Evolutionary conservation across 208 protist genomes (phyloP).

Genomic region (Leishmania lainsoni): DNA sequence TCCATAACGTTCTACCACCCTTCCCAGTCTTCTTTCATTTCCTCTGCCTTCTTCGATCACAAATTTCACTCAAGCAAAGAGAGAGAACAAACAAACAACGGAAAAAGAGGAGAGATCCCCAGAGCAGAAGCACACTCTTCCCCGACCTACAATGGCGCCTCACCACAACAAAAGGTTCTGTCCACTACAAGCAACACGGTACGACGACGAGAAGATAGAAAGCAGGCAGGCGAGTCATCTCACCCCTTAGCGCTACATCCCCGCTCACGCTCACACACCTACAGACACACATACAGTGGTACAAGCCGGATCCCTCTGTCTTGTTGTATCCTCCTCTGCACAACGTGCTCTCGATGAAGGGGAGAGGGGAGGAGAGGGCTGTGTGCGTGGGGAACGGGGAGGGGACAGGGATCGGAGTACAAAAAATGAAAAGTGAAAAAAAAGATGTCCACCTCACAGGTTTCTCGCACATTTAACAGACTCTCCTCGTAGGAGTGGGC

Average conservation of each 20-base stretch:
- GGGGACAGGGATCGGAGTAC: background rate
- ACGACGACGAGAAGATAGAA: background rate
- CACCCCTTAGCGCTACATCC: background rate
- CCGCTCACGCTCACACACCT: background rate
- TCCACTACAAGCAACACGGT: background rate
- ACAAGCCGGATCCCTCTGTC: background rate
- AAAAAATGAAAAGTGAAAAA: background rate
- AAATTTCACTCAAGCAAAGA: background rate
- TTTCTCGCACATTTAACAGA: background rate
- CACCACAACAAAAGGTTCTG: background rate
- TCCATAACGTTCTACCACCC: background rate
- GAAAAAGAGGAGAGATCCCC: background rate
- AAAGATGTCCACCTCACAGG: background rate
- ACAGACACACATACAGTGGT: background rate
- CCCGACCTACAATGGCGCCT: background rate
- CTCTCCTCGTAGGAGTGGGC: background rate
- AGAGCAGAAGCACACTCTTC: background rate
- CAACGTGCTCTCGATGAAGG: background rate
- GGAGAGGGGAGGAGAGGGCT: background rate
- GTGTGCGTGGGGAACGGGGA: background rate
- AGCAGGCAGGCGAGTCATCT: background rate
- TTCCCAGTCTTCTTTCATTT: background rate
- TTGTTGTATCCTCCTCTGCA: background rate
- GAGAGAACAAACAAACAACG: too few species aligned
- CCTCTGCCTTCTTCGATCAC: background rate